Conservation (phyloP, 352 stramenopile genomes). For the Phytophthora quininea region DNA sequence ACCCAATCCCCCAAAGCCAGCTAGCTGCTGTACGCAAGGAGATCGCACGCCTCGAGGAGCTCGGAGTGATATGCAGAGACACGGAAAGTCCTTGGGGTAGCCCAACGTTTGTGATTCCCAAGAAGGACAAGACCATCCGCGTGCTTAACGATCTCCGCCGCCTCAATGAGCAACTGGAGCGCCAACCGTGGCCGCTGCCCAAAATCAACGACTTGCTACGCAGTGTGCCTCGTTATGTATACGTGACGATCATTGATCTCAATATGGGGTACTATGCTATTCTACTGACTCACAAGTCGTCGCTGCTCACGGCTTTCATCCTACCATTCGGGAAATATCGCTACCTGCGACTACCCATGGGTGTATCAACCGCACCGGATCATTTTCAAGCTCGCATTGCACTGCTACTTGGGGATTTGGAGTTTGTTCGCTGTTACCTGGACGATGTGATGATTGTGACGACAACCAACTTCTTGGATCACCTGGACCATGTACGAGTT, state of each 20-base stretch:
- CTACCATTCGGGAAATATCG: slow-evolving; percentile 10
- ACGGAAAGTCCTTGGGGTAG: not conserved
- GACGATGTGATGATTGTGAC: slow-evolving; percentile 1
- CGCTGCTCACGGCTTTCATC: not conserved
- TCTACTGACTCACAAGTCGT: slow-evolving; percentile 1
- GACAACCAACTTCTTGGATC: slow-evolving; percentile 2
- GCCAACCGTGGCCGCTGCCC: not conserved
- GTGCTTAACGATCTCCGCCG: slow-evolving; percentile 4
- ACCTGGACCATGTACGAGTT: not conserved
- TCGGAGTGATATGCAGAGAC: not conserved
- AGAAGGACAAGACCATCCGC: not conserved
- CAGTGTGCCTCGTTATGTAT: not conserved
- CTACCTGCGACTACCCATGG: not conserved
- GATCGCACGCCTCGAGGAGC: not conserved
- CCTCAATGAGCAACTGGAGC: slow-evolving; percentile 2
- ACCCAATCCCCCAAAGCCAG: slow-evolving; percentile 3
- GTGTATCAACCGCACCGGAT: not conserved
- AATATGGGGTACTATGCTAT: slow-evolving; percentile 19
- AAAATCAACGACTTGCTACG: slow-evolving; percentile 3
- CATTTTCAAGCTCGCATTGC: slow-evolving; percentile 8
- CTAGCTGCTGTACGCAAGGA: not conserved
- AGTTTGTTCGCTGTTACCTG: slow-evolving; percentile 6
- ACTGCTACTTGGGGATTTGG: slow-evolving; percentile 7
- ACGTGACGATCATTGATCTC: slow-evolving; percentile 8
- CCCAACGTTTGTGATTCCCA: slow-evolving; percentile 10